Conservation (phyloP, 2,329 filamentous ascomycete species). For the Trichothecium sympodiale region DNA sequence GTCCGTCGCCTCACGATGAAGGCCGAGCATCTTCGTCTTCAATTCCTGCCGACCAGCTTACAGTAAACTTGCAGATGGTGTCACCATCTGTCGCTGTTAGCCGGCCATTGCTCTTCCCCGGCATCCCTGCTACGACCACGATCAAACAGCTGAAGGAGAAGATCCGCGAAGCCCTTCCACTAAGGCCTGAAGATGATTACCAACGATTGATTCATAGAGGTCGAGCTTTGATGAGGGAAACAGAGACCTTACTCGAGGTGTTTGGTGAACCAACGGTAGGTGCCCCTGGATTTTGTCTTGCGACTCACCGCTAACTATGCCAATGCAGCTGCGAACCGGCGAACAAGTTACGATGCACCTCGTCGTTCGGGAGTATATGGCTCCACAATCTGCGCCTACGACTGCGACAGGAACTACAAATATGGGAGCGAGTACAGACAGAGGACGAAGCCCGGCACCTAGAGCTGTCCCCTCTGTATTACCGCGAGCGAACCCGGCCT, state of each 20-base stretch:
- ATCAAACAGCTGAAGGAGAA: slow-evolving; percentile 46
- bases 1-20: too few relatives aligned
- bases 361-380: slow-evolving; percentile 31
- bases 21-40: slow-evolving; percentile 7
- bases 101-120: slow-evolving; percentile 36
- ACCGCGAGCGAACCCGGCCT: slow-evolving; percentile 10
- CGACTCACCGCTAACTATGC: slow-evolving; percentile 5
- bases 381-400: slow-evolving; percentile 14
- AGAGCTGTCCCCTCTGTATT: slow-evolving; percentile 11
- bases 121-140: slow-evolving; percentile 37
- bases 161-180: slow-evolving; percentile 39
- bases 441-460: slow-evolving; percentile 15
- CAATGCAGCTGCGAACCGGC: slow-evolving; percentile 26
- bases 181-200: slow-evolving; percentile 39
- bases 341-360: slow-evolving; percentile 43
- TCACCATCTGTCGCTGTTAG: slow-evolving; percentile 46
- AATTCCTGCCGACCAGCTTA: slow-evolving; percentile 17
- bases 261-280: slow-evolving; percentile 45
- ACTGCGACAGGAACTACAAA: slow-evolving; percentile 9
- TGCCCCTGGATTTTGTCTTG: slow-evolving; percentile 5
- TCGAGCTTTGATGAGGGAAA: slow-evolving; percentile 40
- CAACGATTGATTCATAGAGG: slow-evolving; percentile 52
- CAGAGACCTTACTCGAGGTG: slow-evolving; percentile 43
- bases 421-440: slow-evolving; percentile 8
- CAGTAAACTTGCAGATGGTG: slow-evolving; percentile 45